Percentiles rank a stretch among this genome's conserved stretches.
Conservation (phyloP, 352 stramenopile genomes). For the Aphanomyces invadans region DNA sequence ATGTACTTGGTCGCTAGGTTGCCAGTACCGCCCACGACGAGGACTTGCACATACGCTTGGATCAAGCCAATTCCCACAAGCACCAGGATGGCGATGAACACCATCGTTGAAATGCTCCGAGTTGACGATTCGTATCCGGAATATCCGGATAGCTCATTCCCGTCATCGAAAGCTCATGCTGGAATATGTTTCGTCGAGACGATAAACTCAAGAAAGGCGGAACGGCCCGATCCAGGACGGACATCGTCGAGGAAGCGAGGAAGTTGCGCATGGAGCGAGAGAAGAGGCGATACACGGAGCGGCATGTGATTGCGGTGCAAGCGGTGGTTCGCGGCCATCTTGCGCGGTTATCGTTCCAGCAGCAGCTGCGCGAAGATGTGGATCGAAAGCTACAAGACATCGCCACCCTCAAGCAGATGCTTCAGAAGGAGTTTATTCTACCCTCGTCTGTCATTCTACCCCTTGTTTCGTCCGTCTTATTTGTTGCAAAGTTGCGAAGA, state of each 20-base stretch:
- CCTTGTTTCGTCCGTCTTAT: constrained; percentile 42
- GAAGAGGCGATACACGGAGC: constrained; percentile 35
- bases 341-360: constrained; percentile 24
- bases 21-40: constrained; percentile 63
- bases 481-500: constrained; percentile 29
- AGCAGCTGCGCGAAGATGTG: constrained; percentile 31
- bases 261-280: constrained; percentile 38
- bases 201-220: constrained; percentile 13
- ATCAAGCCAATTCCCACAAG: neutral
- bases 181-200: constrained; percentile 20
- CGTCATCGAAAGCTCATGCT: neutral
- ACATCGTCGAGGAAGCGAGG: constrained; percentile 40
- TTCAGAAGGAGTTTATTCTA: constrained; percentile 35
- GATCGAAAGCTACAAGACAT: constrained; percentile 55
- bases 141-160: neutral
- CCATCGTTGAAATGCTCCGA: neutral
- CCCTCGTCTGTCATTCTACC: constrained; percentile 29
- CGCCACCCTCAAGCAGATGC: constrained; percentile 39
- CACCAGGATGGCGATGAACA: neutral
- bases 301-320: constrained; percentile 33
- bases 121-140: neutral
- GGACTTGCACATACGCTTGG: constrained; percentile 25
- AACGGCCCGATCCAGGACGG: neutral
- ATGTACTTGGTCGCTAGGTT: constrained; percentile 81
- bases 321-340: constrained; percentile 38